A percentile compares a stretch with the other conserved stretches of the same genome.
Evolutionary conservation across 176 grass and related monocot genomes (phyloP).

Genomic region (Zea mays): DNA sequence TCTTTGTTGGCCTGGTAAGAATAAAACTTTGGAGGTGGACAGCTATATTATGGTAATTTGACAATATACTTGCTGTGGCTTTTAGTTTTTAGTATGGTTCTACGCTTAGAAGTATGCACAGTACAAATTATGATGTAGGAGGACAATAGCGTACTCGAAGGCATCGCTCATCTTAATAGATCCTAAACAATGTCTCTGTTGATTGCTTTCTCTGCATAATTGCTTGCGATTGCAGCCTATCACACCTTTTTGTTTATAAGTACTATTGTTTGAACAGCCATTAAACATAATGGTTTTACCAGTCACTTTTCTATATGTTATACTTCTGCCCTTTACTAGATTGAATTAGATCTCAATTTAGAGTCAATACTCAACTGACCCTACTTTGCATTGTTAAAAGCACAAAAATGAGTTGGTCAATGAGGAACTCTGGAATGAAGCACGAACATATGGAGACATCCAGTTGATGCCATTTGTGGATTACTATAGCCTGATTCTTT

Average conservation of each 20-base stretch:
- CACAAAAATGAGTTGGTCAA: slow-evolving; percentile 96
- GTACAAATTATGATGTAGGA: slow-evolving; percentile 16
- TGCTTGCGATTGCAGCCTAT: slow-evolving; percentile 16
- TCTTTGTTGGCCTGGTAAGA: slow-evolving; percentile 99
- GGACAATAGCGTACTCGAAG: background rate
- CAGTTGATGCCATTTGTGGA: slow-evolving; percentile 99
- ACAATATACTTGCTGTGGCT: background rate
- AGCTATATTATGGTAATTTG: slow-evolving; percentile 3
- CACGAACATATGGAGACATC: slow-evolving; percentile 82
- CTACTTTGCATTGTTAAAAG: slow-evolving; percentile 47
- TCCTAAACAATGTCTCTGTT: slow-evolving; percentile 13
- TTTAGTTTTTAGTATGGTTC: slow-evolving; percentile 2
- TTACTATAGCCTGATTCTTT: slow-evolving; percentile 97
- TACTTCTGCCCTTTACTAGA: background rate
- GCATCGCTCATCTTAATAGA: slow-evolving; percentile 12
- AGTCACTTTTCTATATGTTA: background rate
- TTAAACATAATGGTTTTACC: background rate
- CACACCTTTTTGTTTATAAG: background rate
- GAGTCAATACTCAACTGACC: slow-evolving; percentile 33
- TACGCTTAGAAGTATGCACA: slow-evolving; percentile 8
- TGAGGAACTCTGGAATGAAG: slow-evolving; percentile 97
- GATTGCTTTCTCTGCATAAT: background rate
- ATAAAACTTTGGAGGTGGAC: background rate
- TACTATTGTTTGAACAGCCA: background rate
- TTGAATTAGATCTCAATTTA: slow-evolving; percentile 24